Percentiles rank a stretch among this genome's conserved stretches.
Evolutionary conservation across 1,284 basidiomycete genomes (phyloP).

Genomic region (Ceratobasidium sp.): DNA sequence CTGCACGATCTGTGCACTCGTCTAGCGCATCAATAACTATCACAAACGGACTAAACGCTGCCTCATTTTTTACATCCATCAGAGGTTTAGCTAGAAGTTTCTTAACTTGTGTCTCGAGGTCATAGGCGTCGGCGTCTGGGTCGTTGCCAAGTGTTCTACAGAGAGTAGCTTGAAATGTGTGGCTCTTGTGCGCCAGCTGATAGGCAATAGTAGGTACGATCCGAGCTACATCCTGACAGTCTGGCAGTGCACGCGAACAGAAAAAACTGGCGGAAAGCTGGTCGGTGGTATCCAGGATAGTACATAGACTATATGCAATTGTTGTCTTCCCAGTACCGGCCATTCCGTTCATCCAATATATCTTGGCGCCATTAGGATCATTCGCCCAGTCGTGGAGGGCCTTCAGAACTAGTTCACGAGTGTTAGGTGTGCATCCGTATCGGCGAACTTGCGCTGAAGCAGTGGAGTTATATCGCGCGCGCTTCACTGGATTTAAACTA

Average conservation of each 20-base stretch:
- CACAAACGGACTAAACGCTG: not conserved
- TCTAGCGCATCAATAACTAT: constrained; percentile 15
- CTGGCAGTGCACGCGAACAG: constrained; percentile 52
- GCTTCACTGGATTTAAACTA: not conserved
- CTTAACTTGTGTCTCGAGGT: not conserved
- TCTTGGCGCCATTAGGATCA: constrained; percentile 32
- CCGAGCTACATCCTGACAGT: constrained; percentile 17
- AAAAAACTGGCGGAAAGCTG: constrained; percentile 55
- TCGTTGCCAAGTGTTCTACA: not conserved
- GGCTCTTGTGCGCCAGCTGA: constrained; percentile 30
- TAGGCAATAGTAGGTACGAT: constrained; percentile 43
- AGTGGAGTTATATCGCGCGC: not conserved
- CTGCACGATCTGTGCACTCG: no score
- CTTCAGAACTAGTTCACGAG: constrained; percentile 47
- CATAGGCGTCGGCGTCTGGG: not conserved
- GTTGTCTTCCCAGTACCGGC: constrained; percentile 54
- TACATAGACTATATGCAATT: constrained; percentile 52
- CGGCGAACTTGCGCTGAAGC: not conserved
- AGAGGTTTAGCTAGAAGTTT: not conserved
- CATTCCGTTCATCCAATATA: constrained; percentile 53
- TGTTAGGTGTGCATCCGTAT: constrained; percentile 40
- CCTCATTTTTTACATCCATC: not conserved
- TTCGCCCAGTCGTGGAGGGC: constrained; percentile 49
- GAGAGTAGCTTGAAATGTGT: not conserved
- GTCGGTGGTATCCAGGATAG: constrained; percentile 13